Conservation (phyloP, 208 protist species). For the Trypanosoma lewisi region DNA sequence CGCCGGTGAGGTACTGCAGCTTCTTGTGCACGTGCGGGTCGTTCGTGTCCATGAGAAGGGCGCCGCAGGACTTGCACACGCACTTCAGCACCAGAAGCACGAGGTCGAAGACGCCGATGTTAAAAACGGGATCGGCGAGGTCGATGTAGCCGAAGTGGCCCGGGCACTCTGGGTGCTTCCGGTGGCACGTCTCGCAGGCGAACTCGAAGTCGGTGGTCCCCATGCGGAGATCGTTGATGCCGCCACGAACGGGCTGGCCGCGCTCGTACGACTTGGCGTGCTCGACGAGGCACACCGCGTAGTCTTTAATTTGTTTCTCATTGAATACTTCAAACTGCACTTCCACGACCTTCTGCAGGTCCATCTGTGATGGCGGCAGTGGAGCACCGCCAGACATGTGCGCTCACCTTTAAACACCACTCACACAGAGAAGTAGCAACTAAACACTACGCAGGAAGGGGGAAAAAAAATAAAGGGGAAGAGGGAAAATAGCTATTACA, state of each 20-base stretch:
- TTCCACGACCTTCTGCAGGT: constrained; percentile 69
- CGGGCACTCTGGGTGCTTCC: constrained; percentile 86
- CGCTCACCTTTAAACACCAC: constrained; percentile 7
- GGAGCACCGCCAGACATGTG: constrained; percentile 81
- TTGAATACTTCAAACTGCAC: constrained; percentile 89
- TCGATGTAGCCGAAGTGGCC: constrained; percentile 99
- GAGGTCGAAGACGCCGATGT: constrained; percentile 96
- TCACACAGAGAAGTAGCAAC: constrained; percentile 5
- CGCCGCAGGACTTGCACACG: constrained; percentile 97
- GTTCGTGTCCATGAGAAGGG: constrained; percentile 72
- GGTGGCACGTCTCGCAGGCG: constrained; percentile 79
- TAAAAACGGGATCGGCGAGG: constrained; percentile 97
- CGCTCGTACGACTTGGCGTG: constrained; percentile 86
- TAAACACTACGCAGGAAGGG: too few species aligned
- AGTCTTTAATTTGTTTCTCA: constrained; percentile 83
- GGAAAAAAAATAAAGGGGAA: too few species aligned
- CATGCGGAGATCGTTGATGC: constrained; percentile 89
- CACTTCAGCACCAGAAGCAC: constrained; percentile 95
- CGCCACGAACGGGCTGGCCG: constrained; percentile 73
- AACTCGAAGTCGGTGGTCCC: constrained; percentile 86
- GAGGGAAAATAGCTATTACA: too few species aligned
- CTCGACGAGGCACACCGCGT: constrained; percentile 80
- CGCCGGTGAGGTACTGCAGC: constrained; percentile 43
- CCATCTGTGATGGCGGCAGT: constrained; percentile 76
- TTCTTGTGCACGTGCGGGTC: constrained; percentile 50